A percentile compares a stretch with the other conserved stretches of the same genome.
Conservation (phyloP, 192 early-diverging fungal species). For the Entomortierella beljakovae region DNA sequence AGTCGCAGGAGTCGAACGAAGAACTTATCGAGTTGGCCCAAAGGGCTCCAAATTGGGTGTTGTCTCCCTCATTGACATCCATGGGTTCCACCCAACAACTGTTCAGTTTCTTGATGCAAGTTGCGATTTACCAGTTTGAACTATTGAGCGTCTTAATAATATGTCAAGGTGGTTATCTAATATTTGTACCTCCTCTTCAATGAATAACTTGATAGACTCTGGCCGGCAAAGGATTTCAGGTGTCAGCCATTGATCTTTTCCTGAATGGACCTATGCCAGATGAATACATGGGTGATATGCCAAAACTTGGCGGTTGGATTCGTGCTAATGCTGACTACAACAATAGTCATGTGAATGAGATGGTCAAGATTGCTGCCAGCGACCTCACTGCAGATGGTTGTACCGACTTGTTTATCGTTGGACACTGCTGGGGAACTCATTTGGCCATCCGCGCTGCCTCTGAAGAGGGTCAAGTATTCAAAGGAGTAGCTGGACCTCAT, state of each 20-base stretch:
- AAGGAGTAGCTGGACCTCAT: constrained; percentile 70
- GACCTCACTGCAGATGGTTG: constrained; percentile 58
- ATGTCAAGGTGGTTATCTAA: too few relatives aligned
- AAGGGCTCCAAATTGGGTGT: constrained; percentile 8
- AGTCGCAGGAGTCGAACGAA: constrained; percentile 9
- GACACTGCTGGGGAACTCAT: constrained; percentile 79
- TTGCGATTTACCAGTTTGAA: too few relatives aligned
- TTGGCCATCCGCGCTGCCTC: constrained; percentile 61
- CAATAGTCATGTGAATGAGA: constrained; percentile 1
- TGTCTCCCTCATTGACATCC: constrained; percentile 31
- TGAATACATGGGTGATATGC: constrained; percentile 20
- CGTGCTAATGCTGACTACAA: constrained; percentile 9
- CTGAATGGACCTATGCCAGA: constrained; percentile 54
- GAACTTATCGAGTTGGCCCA: constrained; percentile 19
- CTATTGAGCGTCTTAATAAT: too few relatives aligned
- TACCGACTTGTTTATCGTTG: constrained; percentile 61
- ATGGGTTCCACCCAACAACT: constrained; percentile 21
- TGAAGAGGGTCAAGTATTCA: constrained; percentile 52
- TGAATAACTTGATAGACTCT: too few relatives aligned
- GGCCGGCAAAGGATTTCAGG: constrained; percentile 70
- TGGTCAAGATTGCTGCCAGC: constrained; percentile 18
- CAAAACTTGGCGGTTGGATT: constrained; percentile 52
- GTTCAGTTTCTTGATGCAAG: too few relatives aligned
- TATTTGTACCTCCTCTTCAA: too few relatives aligned
- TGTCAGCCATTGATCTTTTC: constrained; percentile 75